These are phyloP conservation scores for Neurospora sublineolata DNA, from an alignment of 495 filamentous ascomycete species.

Conservation along the genomic window DNA sequence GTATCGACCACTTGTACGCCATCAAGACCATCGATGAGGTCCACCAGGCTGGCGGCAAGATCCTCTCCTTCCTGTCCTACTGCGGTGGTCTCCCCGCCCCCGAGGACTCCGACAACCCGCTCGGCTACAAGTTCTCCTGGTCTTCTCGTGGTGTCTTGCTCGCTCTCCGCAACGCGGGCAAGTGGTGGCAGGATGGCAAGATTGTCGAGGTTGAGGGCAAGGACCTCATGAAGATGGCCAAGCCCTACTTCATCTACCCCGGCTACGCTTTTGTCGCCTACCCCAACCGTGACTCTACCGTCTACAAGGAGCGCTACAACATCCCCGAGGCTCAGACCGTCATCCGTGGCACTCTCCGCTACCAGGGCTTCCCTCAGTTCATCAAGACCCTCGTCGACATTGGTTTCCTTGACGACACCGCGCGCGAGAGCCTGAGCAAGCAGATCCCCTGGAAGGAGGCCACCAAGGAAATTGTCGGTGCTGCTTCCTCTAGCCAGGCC, in stretches of 20 bases:
- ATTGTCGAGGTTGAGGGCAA: slow-evolving; percentile 43
- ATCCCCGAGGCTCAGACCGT: slow-evolving; percentile 78
- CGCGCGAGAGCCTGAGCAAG: slow-evolving; percentile 46
- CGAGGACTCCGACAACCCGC: slow-evolving; percentile 77
- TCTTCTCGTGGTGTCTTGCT: slow-evolving; percentile 72
- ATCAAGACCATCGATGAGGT: slow-evolving; percentile 80
- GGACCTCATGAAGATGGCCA: slow-evolving; percentile 76
- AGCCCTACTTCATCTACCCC: slow-evolving; percentile 86
- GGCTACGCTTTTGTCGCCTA: slow-evolving; percentile 86
- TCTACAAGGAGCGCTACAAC: slow-evolving; percentile 76
- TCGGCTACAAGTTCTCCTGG: slow-evolving; percentile 96
- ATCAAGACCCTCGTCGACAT: slow-evolving; percentile 77
- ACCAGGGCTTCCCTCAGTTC: slow-evolving; percentile 80
- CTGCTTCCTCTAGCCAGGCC: slow-evolving; percentile 45
- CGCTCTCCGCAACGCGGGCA: slow-evolving; percentile 75
- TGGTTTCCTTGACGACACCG: slow-evolving; percentile 68
- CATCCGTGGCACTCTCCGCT: slow-evolving; percentile 64
- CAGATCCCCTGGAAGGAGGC: slow-evolving; percentile 70
- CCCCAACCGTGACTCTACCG: slow-evolving; percentile 81
- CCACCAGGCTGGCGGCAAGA: slow-evolving; percentile 75
- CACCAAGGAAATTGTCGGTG: slow-evolving; percentile 59
- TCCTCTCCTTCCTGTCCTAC: slow-evolving; percentile 72
- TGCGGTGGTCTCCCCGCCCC: slow-evolving; percentile 65
- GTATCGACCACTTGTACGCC: slow-evolving; percentile 73
- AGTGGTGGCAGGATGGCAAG: slow-evolving; percentile 70